A percentile compares a stretch with the other conserved stretches of the same genome.
phyloP scores from a whole-genome alignment of 2,329 filamentous ascomycete genomes.

The Pseudogymnoascus sp. region DNA sequence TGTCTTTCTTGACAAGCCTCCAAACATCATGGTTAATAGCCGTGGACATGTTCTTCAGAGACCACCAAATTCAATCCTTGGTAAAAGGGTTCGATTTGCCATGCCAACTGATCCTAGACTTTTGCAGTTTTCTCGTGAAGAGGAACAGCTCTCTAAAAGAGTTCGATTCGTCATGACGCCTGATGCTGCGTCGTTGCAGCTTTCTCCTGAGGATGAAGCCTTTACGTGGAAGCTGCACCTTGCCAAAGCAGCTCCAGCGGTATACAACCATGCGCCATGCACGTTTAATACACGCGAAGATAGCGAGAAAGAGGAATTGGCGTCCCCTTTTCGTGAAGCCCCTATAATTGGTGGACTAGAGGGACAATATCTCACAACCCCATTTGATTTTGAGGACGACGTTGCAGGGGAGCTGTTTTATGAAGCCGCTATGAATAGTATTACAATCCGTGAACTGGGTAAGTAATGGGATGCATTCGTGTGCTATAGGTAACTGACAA shows the following conservation, averaged over 20 bases:
- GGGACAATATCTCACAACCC: not conserved
- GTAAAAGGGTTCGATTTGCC: not conserved
- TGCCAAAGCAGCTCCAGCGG: not conserved
- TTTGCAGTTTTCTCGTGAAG: not conserved
- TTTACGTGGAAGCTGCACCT: not conserved
- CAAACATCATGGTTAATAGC: not conserved
- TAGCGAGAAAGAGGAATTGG: not conserved
- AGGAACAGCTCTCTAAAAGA: not conserved
- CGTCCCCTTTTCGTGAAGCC: not conserved
- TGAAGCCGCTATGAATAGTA: not conserved
- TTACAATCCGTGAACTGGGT: not conserved
- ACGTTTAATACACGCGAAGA: not conserved
- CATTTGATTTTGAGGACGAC: not conserved
- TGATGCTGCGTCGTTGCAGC: no score
- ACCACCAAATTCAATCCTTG: not conserved
- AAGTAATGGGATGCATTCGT: not conserved
- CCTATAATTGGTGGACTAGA: not conserved
- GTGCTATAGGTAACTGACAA: not conserved
- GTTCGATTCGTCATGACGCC: not conserved
- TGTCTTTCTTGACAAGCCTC: not conserved
- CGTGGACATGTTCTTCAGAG: not conserved
- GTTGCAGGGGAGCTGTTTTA: not conserved
- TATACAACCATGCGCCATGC: not conserved
- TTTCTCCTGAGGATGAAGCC: not conserved
- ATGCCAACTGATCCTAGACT: no score